Evolutionary conservation across 2,329 filamentous ascomycete genomes (phyloP).

Genomic region (Aspergillus melleus): DNA sequence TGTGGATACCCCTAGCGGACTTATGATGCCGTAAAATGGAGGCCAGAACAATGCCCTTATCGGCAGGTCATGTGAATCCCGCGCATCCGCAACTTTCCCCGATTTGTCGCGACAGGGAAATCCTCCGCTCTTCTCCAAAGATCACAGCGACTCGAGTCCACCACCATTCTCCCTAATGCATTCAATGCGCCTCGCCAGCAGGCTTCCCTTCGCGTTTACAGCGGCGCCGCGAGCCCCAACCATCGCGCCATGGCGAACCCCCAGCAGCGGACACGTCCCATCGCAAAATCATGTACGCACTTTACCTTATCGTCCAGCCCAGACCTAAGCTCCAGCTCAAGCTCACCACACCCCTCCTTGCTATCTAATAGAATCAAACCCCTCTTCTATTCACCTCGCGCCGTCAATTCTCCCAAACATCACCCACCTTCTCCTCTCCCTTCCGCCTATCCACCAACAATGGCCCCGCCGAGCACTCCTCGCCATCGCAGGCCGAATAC

Average conservation of each 20-base stretch:
- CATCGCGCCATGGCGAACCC: background rate
- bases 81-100: background rate
- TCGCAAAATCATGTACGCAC: background rate
- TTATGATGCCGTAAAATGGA: too few species aligned
- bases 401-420: slow-evolving; percentile 10
- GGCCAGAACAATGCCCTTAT: too few species aligned
- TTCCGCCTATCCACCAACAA: slow-evolving; percentile 22
- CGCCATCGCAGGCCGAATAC: background rate
- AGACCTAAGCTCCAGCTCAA: background rate
- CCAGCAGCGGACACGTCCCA: background rate
- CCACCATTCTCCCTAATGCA: background rate
- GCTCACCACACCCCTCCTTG: background rate
- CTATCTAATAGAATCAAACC: background rate
- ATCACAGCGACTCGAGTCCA: background rate
- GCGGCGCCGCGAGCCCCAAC: background rate
- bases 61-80: background rate
- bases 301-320: background rate
- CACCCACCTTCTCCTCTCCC: slow-evolving; percentile 8
- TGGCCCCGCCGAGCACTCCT: slow-evolving; percentile 1
- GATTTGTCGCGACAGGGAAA: background rate
- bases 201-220: background rate
- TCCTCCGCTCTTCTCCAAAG: background rate
- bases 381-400: background rate
- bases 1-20: too few species aligned
- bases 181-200: background rate